Base-by-base conservation (phyloP, 805 yeast species). In the Maudiozyma pseudohumilis region DNA sequence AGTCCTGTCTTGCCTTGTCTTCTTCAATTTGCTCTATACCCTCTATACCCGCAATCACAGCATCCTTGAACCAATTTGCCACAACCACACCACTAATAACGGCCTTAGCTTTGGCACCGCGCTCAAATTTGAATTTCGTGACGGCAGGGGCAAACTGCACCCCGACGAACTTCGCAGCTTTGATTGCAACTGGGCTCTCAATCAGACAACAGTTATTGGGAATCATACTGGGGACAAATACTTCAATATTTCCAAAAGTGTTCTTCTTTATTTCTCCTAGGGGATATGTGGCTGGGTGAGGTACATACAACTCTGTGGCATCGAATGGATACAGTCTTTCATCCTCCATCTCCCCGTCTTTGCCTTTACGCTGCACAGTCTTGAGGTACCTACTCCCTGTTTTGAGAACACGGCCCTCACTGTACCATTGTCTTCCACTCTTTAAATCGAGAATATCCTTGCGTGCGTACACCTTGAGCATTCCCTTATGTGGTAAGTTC, bases 101-200 rank as follows among this genome's bases (percentile, higher is more conserved):
- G 0, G 94, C 89, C 9, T 75, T 77, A 0, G 81, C 77, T 25
- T 52, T 50, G 21, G 66, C 56, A 1, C 59, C 55, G 30, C 61
- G 58, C 21, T 67, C 70, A 59, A 83, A 92, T 39, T 85, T 92
- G 61, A 92, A 89, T 0, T 88, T 85, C 2, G 80, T 78, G 2
- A 87, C 88, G 0, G 96, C 97, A 34, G 75, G 78, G 0, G 95
- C 96, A 62, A 69, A 86, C 46, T 85, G 95, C 6, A 89, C 68
- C 0, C 72, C 75, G 9, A 88, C 49, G 1, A 76, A 52, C 40
- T 70, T 71, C 0, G 94, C 94, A 0, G 97, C 96, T 34, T 66
- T 67, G 27, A 72, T 75, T 0, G 82, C 75, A 40, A 69, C 58
- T 27, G 72, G 68, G 47, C 72, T 59, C 5, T 69, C 63, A 5